Base-by-base conservation (phyloP, 768 basidiomycete genomes). In the Rossbeevera mucosa region DNA sequence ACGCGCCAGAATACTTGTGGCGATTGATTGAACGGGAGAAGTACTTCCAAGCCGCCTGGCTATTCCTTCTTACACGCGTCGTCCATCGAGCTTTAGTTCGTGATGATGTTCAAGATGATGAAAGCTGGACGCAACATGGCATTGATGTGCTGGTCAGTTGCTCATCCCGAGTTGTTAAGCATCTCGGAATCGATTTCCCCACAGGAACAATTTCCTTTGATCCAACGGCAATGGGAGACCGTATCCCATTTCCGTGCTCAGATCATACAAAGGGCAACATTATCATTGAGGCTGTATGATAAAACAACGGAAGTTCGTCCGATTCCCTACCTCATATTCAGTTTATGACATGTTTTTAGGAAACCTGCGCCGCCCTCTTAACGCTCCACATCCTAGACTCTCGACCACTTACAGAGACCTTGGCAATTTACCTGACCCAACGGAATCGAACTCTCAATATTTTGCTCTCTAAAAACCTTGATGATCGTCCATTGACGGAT, bases 1-100 rank as follows among this genome's bases (percentile, higher is more conserved):
- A 96, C 69, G 86, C 91, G 8, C 92, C 94, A 7, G 94, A 96
- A 66, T 85, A 93, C 69, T 70, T 96, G 20, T 96, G 94, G 88
- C 79, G 88, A 4, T 75, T 94, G 48, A 80, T 95, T 52, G 90
- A 94, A 61, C 76, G 80, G 47, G 86, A 87, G 62, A 78, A 80
- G 51, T 93, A 88, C 60, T 77, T 93, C 25, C 76, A 86, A 29
- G 94, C 94, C 6, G 85, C 91, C 13, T 94, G 88, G 88, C 69
- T 95, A 44, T 94, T 92, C 70, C 77, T 93, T 14, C 75, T 95
- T 18, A 80, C 91, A 7, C 80, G 92, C 5, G 91, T 94, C 0
- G 89, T 94, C 7, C 85, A 94, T 65, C 83, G 85, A 47, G 80
- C 85, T 9, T 72, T 95, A 47, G 73, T 83, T 13, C 76, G 74